Conservation (phyloP, 2,329 filamentous ascomycete genomes). For the Knoxdaviesia capensis region DNA sequence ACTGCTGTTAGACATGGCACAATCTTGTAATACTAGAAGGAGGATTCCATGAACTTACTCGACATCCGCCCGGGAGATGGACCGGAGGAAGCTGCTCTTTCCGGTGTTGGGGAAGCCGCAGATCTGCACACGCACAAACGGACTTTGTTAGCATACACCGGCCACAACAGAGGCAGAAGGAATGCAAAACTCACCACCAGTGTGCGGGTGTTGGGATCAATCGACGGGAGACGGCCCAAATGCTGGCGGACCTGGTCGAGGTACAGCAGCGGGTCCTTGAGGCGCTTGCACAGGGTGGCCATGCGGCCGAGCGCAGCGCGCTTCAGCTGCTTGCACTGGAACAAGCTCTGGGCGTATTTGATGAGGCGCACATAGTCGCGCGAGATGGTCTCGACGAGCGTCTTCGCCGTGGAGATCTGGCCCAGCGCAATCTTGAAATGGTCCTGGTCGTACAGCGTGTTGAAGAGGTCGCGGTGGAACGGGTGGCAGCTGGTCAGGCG, state of each 20-base stretch:
- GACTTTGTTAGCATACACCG: background rate
- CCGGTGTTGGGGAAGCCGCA: conserved; percentile 96
- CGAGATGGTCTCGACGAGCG: conserved; percentile 87
- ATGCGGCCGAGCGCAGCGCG: conserved; percentile 88
- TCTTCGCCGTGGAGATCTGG: conserved; percentile 88
- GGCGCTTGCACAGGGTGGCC: conserved; percentile 86
- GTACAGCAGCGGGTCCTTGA: conserved; percentile 89
- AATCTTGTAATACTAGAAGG: background rate
- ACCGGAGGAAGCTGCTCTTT: conserved; percentile 89
- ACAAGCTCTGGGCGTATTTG: conserved; percentile 80
- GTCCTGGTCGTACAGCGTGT: conserved; percentile 96
- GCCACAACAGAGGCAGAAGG: background rate
- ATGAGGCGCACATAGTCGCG: conserved; percentile 90
- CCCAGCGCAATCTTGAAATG: conserved; percentile 94
- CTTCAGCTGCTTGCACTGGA: conserved; percentile 99
- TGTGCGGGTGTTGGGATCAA: conserved; percentile 92
- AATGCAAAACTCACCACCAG: conserved; percentile 29
- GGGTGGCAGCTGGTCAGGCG: conserved; percentile 87
- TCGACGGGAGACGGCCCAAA: conserved; percentile 89
- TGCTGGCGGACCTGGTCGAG: conserved; percentile 86
- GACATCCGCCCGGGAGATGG: conserved; percentile 82
- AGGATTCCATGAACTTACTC: conserved; percentile 21
- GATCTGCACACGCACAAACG: conserved; percentile 23
- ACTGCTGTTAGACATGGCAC: background rate
- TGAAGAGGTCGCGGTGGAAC: conserved; percentile 67